phyloP scores from a whole-genome alignment of 2,329 filamentous ascomycete species.

The Apiospora arundinis region DNA sequence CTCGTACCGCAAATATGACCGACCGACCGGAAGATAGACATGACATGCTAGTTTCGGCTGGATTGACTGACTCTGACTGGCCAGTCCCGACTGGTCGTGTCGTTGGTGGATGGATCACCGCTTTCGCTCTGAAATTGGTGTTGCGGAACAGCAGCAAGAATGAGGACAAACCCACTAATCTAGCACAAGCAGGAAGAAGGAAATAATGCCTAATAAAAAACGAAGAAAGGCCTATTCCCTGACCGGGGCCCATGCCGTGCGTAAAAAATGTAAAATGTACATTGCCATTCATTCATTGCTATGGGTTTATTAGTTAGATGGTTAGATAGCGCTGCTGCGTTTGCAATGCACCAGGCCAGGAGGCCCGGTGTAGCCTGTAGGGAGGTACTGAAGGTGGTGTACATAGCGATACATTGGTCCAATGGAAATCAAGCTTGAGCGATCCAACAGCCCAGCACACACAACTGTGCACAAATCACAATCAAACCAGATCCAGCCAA shows the following conservation, averaged over 20 bases:
- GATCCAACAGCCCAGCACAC: background rate
- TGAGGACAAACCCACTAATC: slow-evolving; percentile 18
- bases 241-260: background rate
- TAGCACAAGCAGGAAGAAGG: slow-evolving; percentile 19
- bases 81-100: slow-evolving; percentile 16
- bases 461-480: slow-evolving; percentile 14
- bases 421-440: background rate
- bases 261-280: background rate
- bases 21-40: slow-evolving; percentile 6
- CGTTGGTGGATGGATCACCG: slow-evolving; percentile 20
- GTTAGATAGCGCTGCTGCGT: background rate
- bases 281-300: background rate
- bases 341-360: slow-evolving; percentile 16
- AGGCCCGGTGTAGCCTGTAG: background rate
- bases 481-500: slow-evolving; percentile 17
- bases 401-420: background rate
- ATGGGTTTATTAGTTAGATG: too few species aligned
- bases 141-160: slow-evolving; percentile 13
- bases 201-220: slow-evolving; percentile 2
- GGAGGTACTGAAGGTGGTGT: slow-evolving; percentile 5
- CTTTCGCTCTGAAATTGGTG: slow-evolving; percentile 13
- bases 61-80: slow-evolving; percentile 19
- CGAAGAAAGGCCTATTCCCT: background rate
- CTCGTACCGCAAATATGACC: slow-evolving; percentile 16
- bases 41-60: slow-evolving; percentile 20